Conservation (phyloP, 2,329 filamentous ascomycete genomes). For the Hypoxylon sp. region DNA sequence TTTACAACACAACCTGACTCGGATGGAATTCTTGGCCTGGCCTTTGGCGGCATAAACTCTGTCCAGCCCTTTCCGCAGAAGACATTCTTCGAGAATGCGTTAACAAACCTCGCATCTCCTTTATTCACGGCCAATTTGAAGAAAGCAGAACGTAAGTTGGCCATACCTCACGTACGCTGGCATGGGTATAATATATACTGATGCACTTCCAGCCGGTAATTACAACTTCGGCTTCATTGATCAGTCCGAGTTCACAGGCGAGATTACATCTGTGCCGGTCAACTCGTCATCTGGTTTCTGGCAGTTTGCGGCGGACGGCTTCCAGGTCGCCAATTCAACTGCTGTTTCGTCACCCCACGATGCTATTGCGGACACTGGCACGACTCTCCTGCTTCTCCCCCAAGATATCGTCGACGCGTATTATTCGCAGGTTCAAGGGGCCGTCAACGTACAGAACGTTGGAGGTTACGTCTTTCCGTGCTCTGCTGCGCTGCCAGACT, state of each 20-base stretch:
- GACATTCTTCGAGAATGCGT: slow-evolving; percentile 61
- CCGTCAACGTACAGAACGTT: slow-evolving; percentile 61
- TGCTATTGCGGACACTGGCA: slow-evolving; percentile 74
- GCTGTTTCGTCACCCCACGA: slow-evolving; percentile 46
- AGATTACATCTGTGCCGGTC: slow-evolving; percentile 70
- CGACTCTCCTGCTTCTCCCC: slow-evolving; percentile 73
- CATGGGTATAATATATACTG: slow-evolving; percentile 18
- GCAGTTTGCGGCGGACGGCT: slow-evolving; percentile 71
- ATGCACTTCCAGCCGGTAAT: slow-evolving; percentile 50
- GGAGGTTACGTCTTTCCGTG: slow-evolving; percentile 73
- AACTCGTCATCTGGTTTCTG: slow-evolving; percentile 73
- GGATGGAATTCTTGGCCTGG: slow-evolving; percentile 63
- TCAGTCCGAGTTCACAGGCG: slow-evolving; percentile 68
- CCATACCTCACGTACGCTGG: background rate
- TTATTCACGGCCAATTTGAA: slow-evolving; percentile 69
- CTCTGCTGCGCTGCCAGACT: slow-evolving; percentile 62
- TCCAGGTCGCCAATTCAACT: slow-evolving; percentile 62
- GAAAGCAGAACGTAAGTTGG: slow-evolving; percentile 54
- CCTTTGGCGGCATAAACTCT: slow-evolving; percentile 61
- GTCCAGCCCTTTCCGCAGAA: slow-evolving; percentile 59
- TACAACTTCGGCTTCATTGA: slow-evolving; percentile 67
- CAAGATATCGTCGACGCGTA: slow-evolving; percentile 67
- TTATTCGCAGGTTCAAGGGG: slow-evolving; percentile 69
- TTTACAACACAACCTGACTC: slow-evolving; percentile 58
- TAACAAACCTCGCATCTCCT: slow-evolving; percentile 55